Evolutionary conservation across 192 early-diverging fungal species (phyloP).

Genomic region (Phlyctochytrium planicorne): DNA sequence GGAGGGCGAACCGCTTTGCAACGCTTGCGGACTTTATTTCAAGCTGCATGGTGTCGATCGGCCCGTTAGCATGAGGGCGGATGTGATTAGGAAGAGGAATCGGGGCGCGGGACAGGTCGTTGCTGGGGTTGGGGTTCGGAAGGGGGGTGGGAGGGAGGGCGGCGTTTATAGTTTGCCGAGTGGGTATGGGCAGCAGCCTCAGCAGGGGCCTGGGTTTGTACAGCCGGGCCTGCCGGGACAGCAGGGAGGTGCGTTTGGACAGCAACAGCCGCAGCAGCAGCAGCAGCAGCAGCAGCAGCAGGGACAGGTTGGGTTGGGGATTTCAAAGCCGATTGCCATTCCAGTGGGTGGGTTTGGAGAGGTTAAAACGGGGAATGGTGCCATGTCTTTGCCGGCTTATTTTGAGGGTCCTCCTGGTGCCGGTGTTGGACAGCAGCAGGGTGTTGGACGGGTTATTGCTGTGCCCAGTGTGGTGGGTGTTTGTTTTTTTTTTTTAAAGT

Average conservation of each 20-base stretch:
- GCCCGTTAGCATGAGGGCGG: slow-evolving; percentile 85
- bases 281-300: slow-evolving; percentile 22
- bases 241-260: background rate
- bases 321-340: background rate
- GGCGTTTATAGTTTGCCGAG: background rate
- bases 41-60: slow-evolving; percentile 90
- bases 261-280: slow-evolving; percentile 6
- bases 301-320: background rate
- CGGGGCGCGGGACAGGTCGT: slow-evolving; percentile 45
- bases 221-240: slow-evolving; percentile 8
- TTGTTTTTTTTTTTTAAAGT: too few relatives aligned
- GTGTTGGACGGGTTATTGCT: too few relatives aligned
- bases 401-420: too few relatives aligned
- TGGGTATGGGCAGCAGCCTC: background rate
- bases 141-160: background rate
- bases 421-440: too few relatives aligned
- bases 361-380: too few relatives aligned
- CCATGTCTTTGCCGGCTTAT: too few relatives aligned
- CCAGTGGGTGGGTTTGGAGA: too few relatives aligned
- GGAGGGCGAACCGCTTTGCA: slow-evolving; percentile 88
- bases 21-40: slow-evolving; percentile 93
- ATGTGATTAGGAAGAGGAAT: slow-evolving; percentile 90
- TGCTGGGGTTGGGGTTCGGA: slow-evolving; percentile 8
- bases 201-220: background rate
- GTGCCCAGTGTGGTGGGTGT: too few relatives aligned